Percentiles rank a stretch among this genome's conserved stretches.
These are phyloP conservation scores for Casuarina cunninghamiana DNA, from an alignment of 306 rosid species.

Conservation along the genomic window DNA sequence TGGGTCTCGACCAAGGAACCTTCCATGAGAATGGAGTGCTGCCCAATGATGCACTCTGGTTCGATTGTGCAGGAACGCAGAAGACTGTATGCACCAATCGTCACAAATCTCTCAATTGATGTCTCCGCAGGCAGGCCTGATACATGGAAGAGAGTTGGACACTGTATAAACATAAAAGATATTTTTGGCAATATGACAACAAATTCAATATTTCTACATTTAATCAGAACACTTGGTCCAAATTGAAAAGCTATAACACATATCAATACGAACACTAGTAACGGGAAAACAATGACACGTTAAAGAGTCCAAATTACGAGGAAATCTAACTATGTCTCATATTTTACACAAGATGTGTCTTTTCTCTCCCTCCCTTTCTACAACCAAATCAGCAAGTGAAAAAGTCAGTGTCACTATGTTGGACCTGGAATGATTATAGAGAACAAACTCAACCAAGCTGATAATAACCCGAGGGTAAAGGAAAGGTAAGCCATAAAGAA, in stretches of 20 bases:
- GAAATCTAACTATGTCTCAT: not conserved
- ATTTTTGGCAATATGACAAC: constrained; percentile 11
- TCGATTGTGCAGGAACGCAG: constrained; percentile 94
- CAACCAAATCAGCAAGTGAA: too few relatives aligned
- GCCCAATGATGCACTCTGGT: constrained; percentile 98
- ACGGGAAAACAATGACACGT: not conserved
- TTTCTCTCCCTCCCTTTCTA: too few relatives aligned
- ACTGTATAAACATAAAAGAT: constrained; percentile 14
- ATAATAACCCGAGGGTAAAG: constrained; percentile 5
- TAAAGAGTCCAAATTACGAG: constrained; percentile 7
- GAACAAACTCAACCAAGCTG: not conserved
- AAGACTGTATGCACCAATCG: constrained; percentile 87
- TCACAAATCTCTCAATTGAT: constrained; percentile 78
- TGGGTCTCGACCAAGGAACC: constrained; percentile 95
- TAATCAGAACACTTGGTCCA: constrained; percentile 5
- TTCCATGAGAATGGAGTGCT: constrained; percentile 98
- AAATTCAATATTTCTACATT: not conserved
- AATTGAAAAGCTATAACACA: constrained; percentile 10
- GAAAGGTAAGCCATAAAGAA: not conserved
- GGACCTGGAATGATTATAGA: not conserved
- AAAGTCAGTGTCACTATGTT: too few relatives aligned
- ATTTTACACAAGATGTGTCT: too few relatives aligned
- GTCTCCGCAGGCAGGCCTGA: constrained; percentile 98
- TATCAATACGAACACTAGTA: not conserved
- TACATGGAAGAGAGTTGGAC: constrained; percentile 25